Base-by-base conservation (phyloP, 345 rosid genomes). In the Eucalyptus pauciflora region DNA sequence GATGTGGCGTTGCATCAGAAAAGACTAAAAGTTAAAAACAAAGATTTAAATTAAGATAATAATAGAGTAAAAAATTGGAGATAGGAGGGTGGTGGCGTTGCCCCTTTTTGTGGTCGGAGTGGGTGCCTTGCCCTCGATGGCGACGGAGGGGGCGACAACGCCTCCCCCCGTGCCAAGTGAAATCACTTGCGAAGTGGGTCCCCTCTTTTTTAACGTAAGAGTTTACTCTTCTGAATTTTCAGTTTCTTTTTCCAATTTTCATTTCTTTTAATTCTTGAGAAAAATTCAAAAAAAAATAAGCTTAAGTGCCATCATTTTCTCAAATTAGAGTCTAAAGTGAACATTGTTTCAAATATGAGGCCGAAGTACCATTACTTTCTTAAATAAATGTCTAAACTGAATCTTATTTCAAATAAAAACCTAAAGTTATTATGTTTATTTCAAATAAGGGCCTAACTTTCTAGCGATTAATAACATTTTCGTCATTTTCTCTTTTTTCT, bases 271-370 rank as follows among this genome's bases (percentile, higher is more conserved):
- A 62, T 62, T 62, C 58, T 18, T 18, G 10, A 52, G 58, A 52
- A 7, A 1, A 7, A 18, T 52, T 52, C 4, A 3, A 1, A 18
- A 50, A 49, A 13, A 5, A 18, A 18, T 1, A 52, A 2, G 1
- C 58, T 18, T 20, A 20, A 52, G 2, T 20, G 1, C 5, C 2
- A 52, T 52, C 2, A 18, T 52, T 52, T 52, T 20, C 5, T 52
- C 5, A 20, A 52, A 52, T 52, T 20, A 52, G 9, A 52, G 4
- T 52, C 3, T 8, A 8, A 52, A 52, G 58, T 52, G 2, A 52
- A 20, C 4, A 8, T 52, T 20, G 2, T 52, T 18, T 52, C 25
- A 52, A 52, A 52, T 52, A 52, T 52, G 5, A 52, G 58, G 5
- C 25, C 10, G 0, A 52, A 20, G 5, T 52, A 52, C 1, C 0